Evolutionary conservation across 768 basidiomycete genomes (phyloP), one percentile per base, ranked within the genome.

Genomic region (Trametes maxima): DNA sequence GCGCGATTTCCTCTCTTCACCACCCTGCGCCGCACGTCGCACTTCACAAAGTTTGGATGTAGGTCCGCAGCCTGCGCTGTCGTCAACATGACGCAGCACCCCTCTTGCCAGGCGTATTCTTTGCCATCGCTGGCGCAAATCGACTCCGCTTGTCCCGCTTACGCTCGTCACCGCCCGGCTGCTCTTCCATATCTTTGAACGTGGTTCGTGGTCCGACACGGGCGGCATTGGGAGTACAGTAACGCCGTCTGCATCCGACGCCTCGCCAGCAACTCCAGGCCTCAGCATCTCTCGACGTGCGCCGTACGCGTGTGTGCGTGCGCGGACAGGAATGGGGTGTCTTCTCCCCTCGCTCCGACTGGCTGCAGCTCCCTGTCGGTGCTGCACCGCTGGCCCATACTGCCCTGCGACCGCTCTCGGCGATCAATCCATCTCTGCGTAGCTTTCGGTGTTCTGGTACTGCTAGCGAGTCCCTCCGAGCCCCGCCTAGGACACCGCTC

Each of bases 341-440:
- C 54, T 62, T 52, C 60, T 43, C 21, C 28, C 47, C 56, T 45
- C 21, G 21, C 42, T 57, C 60, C 54, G 60, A 51, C 42, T 62
- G 60, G 54, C 53, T 60, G 37, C 37, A 12, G 36, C 37, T 52
- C 37, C 22, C 36, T 3, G 4, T 33, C 28, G 28, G 51, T 19
- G 17, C 13, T 24, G 33, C 35, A 14, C 19, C 24, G 25, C 39
- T 40, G 44, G 39, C 28, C 28, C 8, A 3, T 33, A 33, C 48
- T 12, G 47, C 13, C 25, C 11, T 28, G 25, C 39, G 46, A 13
- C 39, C 12, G n/a, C 21, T 35, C 13, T 55, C 54, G 54, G 60
- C 47, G 47, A 61, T 62, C 60, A 61, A 51, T 56, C 54, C 44
- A 46, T 49, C 48, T 56, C 5, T 37, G 24, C 14, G 51, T 8